Conservation (phyloP, 2,329 filamentous ascomycete species). For the Fusarium tuaranense region DNA sequence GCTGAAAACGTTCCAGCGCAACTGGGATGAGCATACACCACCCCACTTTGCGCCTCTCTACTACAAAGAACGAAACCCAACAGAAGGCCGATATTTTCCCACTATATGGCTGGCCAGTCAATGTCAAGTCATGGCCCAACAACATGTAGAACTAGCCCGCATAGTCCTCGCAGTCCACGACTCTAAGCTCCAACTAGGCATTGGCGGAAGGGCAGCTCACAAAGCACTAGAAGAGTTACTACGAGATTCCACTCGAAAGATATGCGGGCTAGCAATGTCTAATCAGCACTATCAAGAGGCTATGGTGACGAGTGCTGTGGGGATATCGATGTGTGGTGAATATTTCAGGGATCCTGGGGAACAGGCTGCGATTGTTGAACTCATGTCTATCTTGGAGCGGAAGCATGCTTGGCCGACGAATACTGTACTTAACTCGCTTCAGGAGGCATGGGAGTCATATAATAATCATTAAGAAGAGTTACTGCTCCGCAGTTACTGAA, state of each 20-base stretch:
- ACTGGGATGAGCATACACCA: constrained; percentile 20
- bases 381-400: constrained; percentile 19
- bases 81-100: constrained; percentile 13
- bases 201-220: constrained; percentile 22
- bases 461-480: neutral
- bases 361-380: constrained; percentile 15
- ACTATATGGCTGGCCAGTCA: constrained; percentile 21
- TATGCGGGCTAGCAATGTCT: constrained; percentile 20
- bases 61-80: constrained; percentile 15
- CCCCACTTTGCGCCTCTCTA: constrained; percentile 19
- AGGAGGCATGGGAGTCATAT: neutral
- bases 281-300: constrained; percentile 13
- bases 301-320: constrained; percentile 25
- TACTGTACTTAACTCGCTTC: neutral
- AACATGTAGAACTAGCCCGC: constrained; percentile 24
- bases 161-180: constrained; percentile 32
- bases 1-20: constrained; percentile 11
- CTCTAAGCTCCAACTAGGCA: constrained; percentile 24
- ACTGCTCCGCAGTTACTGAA: neutral
- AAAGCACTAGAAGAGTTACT: constrained; percentile 23
- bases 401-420: constrained; percentile 28
- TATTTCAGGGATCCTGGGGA: constrained; percentile 25
- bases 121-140: constrained; percentile 28
- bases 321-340: constrained; percentile 33
- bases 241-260: constrained; percentile 9